Percentiles rank a stretch among this genome's conserved stretches.
Conservation (phyloP, 192 early-diverging fungal species). For the Funneliformis mosseae region DNA sequence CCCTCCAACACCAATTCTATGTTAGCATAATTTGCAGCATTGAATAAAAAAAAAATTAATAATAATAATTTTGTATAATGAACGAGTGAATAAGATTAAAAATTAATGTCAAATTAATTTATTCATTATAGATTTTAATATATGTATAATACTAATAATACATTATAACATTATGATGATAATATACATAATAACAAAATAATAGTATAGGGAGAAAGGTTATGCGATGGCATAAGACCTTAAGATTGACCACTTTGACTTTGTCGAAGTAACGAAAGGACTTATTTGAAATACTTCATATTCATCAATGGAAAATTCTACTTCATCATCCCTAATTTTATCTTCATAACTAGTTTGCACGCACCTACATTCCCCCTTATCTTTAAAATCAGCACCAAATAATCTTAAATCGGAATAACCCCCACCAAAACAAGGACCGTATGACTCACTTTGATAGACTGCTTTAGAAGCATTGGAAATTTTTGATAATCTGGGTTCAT, state of each 20-base stretch:
- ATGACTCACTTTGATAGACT: neutral
- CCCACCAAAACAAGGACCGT: neutral
- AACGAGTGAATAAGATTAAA: no score
- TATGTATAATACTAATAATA: no score
- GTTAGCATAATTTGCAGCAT: no score
- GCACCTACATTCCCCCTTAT: neutral
- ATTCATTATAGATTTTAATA: no score
- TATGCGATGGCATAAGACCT: neutral
- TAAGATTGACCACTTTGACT: neutral
- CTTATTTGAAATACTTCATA: neutral
- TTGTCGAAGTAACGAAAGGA: neutral
- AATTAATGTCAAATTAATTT: no score
- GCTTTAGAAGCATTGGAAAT: neutral
- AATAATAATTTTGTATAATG: no score
- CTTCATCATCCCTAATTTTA: neutral
- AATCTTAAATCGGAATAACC: neutral
- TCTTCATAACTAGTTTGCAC: neutral
- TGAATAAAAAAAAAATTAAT: no score
- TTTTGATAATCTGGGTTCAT: neutral
- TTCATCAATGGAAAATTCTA: conserved; percentile 4
- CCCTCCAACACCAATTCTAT: no score
- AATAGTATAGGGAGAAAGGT: no score
- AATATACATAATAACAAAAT: no score
- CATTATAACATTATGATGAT: no score
- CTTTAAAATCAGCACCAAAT: neutral